phyloP scores from a whole-genome alignment of 2,329 filamentous ascomycete species.

The Exophiala sideris region DNA sequence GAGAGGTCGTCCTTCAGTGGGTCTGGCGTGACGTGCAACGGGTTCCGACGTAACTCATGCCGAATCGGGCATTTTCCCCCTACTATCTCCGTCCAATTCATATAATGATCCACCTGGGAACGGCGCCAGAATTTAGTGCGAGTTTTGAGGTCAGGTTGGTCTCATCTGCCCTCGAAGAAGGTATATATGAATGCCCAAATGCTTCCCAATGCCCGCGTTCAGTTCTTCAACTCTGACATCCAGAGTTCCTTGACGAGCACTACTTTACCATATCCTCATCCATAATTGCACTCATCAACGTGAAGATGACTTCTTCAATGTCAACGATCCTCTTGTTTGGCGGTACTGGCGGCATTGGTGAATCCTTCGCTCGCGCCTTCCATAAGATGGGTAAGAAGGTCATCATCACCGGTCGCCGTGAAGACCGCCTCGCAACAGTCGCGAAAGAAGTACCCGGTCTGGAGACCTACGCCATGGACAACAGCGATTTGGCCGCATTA shows the following conservation, averaged over 20 bases:
- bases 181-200: too few relatives aligned
- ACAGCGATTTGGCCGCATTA: slow-evolving; percentile 24
- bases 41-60: background rate
- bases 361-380: slow-evolving; percentile 29
- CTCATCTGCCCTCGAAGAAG: too few relatives aligned
- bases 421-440: slow-evolving; percentile 25
- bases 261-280: too few relatives aligned
- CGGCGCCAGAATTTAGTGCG: too few relatives aligned
- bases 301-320: slow-evolving; percentile 20
- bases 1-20: too few relatives aligned
- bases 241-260: too few relatives aligned
- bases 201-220: too few relatives aligned
- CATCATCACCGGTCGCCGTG: slow-evolving; percentile 30
- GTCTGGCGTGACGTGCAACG: too few relatives aligned
- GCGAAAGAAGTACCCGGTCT: slow-evolving; percentile 31
- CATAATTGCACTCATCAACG: background rate
- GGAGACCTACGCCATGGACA: slow-evolving; percentile 29
- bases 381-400: slow-evolving; percentile 30
- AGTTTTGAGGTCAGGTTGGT: too few relatives aligned
- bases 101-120: too few relatives aligned
- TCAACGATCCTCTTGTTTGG: slow-evolving; percentile 33
- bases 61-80: background rate
- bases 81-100: too few relatives aligned
- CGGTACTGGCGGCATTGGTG: slow-evolving; percentile 46
- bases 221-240: too few relatives aligned